Conservation (phyloP, 179 eudicot genomes). For the Camellia oleifera region DNA sequence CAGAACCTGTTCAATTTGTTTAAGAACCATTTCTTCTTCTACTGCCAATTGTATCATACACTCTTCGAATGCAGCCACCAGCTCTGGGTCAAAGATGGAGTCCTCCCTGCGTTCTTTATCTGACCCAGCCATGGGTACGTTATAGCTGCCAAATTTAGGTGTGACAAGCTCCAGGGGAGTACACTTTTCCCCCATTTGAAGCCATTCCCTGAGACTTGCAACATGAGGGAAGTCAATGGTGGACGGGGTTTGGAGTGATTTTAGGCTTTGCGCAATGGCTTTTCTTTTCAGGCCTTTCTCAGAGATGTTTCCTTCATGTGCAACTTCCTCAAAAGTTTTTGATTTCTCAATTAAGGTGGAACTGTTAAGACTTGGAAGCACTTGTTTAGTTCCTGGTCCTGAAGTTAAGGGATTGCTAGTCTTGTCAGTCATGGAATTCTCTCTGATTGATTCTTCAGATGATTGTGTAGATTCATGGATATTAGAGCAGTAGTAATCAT, state of each 20-base stretch:
- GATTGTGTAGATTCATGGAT: neutral
- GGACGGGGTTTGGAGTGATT: constrained; percentile 23
- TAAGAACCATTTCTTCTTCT: constrained; percentile 32
- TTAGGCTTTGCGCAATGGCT: constrained; percentile 22
- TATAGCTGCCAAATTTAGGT: constrained; percentile 30
- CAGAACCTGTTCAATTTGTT: constrained; percentile 13
- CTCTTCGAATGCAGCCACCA: constrained; percentile 32
- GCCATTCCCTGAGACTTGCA: constrained; percentile 19
- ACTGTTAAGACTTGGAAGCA: neutral
- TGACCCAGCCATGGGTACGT: neutral
- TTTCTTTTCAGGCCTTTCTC: constrained; percentile 28
- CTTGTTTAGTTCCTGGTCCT: constrained; percentile 10
- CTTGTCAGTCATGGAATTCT: neutral
- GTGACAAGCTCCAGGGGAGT: constrained; percentile 22
- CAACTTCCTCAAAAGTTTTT: constrained; percentile 5
- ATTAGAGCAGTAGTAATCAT: neutral
- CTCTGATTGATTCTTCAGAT: neutral
- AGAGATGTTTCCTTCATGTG: constrained; percentile 4
- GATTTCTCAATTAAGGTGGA: neutral
- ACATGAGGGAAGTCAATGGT: constrained; percentile 18
- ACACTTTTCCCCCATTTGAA: constrained; percentile 16
- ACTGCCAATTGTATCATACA: constrained; percentile 26
- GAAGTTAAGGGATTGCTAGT: neutral
- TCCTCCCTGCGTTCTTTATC: constrained; percentile 3
- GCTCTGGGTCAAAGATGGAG: constrained; percentile 22